These are phyloP conservation scores for Podila minutissima DNA, from an alignment of 192 early-diverging fungal genomes.

Conservation along the genomic window DNA sequence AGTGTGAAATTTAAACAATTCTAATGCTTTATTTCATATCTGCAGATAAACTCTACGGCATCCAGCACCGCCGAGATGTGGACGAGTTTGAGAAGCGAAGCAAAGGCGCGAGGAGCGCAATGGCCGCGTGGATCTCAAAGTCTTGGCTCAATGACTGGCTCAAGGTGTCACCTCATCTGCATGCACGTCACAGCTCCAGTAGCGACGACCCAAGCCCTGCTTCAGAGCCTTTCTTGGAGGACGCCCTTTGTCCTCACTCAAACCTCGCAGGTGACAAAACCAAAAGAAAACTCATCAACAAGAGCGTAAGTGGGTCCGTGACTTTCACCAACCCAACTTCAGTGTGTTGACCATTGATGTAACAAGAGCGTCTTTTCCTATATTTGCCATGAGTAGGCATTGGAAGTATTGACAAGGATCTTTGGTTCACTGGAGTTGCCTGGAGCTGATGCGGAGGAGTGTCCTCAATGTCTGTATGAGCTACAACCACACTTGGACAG, in stretches of 20 bases:
- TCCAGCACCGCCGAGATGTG: constrained; percentile 24
- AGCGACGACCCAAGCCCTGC: constrained; percentile 25
- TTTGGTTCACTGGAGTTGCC: constrained; percentile 24
- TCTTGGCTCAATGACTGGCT: constrained; percentile 33
- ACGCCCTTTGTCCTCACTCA: constrained; percentile 30
- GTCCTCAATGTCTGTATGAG: constrained; percentile 4
- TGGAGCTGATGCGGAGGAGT: constrained; percentile 5
- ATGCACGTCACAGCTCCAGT: neutral
- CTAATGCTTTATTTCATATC: neutral
- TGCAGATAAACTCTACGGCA: constrained; percentile 38
- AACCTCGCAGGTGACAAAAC: constrained; percentile 13
- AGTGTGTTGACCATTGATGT: neutral
- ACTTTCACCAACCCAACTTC: neutral
- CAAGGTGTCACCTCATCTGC: constrained; percentile 18
- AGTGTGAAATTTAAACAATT: neutral
- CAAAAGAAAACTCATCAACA: constrained; percentile 18
- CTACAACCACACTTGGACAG: neutral
- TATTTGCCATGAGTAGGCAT: neutral
- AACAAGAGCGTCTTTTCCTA: too few relatives aligned
- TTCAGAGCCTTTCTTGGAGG: constrained; percentile 4
- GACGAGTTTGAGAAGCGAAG: constrained; percentile 21
- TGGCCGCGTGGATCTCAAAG: constrained; percentile 30
- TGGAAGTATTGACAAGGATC: neutral
- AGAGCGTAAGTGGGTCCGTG: neutral
- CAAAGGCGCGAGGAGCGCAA: constrained; percentile 2